Base-by-base conservation (phyloP, 1,284 basidiomycete species). In the Fomitopsis palustris region DNA sequence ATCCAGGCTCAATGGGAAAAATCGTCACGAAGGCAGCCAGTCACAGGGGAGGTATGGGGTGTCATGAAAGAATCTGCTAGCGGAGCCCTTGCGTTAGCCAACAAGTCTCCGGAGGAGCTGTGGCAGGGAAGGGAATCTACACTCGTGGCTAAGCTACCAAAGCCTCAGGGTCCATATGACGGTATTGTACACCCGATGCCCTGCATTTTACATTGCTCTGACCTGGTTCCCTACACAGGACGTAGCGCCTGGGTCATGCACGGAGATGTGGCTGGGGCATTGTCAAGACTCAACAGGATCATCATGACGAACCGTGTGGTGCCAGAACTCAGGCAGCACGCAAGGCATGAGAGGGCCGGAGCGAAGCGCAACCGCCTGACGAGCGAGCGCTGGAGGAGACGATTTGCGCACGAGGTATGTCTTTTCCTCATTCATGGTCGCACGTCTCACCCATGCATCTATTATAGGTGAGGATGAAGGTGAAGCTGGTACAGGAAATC, bases 321-420 rank as follows among this genome's bases (percentile, higher is more conserved):
- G 17, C 65, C 66, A 37, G 84, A 87, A 62, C 72, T 85, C 37
- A 75, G 77, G 53, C 64, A 77, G 64, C 70, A 77, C 53, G 76
- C 80, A 62, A 77, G 90, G 64, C 90, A 92, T 68, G 90, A 91
- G 72, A 87, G 87, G 75, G 83, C 83, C 71, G 87, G 87, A 53
- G 80, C 76, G 55, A 88, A 87, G 70, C 81, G 87, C 60, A 78
- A 86, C 61, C 78, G 86, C 66, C 71, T 90, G 64, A 74, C 72
- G 59, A 88, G 86, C 66, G 76, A 85, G 67, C 78, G 87, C 59
- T 88, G 87, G 85, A 79, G 87, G 67, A 81, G 78, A 66, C 80
- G 79, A 61, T 90, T 90, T 72, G 84, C 87, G 53, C 77, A 87
- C 69, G 84, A 88, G 79, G 88, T 87, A 72, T 61, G 80, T 76